These are phyloP conservation scores for Byssoonygena ceratinophila DNA, from an alignment of 2,329 filamentous ascomycete species.

Conservation along the genomic window DNA sequence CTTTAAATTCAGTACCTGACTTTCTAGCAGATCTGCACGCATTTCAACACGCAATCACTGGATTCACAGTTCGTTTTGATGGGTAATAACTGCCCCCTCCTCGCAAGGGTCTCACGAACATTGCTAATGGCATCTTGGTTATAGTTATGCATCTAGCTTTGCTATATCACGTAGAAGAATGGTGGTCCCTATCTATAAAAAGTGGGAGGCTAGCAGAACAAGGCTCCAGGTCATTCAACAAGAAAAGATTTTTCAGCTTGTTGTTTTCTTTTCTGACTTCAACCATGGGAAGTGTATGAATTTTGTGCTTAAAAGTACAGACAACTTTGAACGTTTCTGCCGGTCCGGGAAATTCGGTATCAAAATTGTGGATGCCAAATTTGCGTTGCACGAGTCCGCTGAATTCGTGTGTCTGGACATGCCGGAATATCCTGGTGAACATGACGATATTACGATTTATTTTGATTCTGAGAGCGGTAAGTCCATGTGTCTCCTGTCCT, in stretches of 20 bases:
- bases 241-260: constrained; percentile 63
- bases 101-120: background rate
- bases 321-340: constrained; percentile 61
- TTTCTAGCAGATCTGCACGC: constrained; percentile 54
- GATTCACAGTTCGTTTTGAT: constrained; percentile 66
- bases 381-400: constrained; percentile 58
- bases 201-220: constrained; percentile 75
- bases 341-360: constrained; percentile 58
- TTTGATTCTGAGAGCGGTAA: constrained; percentile 71
- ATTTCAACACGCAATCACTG: constrained; percentile 70
- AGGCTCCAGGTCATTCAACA: constrained; percentile 70
- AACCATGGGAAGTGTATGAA: constrained; percentile 80
- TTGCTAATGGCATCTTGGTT: constrained; percentile 4
- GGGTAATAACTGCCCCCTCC: constrained; percentile 35
- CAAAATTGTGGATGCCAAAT: constrained; percentile 81
- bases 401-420: constrained; percentile 77
- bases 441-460: constrained; percentile 77
- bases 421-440: constrained; percentile 80
- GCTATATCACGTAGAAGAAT: constrained; percentile 74
- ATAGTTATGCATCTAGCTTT: constrained; percentile 57
- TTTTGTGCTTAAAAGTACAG: constrained; percentile 73
- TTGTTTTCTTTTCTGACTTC: constrained; percentile 84
- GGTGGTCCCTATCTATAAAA: constrained; percentile 89
- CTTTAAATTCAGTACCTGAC: constrained; percentile 13
- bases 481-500: constrained; percentile 26